Base-by-base conservation (phyloP, 371 early-diverging fungal genomes). In the Mucor irregularis region DNA sequence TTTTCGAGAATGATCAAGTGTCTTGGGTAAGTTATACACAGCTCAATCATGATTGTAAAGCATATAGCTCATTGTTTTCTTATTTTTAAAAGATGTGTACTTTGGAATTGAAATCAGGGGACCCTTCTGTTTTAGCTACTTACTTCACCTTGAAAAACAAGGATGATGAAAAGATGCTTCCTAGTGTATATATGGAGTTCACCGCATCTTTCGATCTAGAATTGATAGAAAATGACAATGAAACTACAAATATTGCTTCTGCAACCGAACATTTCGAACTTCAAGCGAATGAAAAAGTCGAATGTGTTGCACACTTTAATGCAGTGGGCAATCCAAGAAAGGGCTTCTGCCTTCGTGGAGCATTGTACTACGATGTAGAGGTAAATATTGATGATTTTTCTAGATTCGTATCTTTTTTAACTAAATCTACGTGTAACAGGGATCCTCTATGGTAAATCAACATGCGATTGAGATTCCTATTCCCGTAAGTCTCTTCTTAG, bases 401-500 rank as follows among this genome's bases (percentile, higher is more conserved):
- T 10, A 16, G n/a, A 48, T 33, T 48, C 21, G 29, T n/a, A 26
- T 56, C 5, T 34, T 26, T 35, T 6, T 14, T 22, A 33, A 31
- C 29, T 24, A 47, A 13, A 29, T 51, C 5, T 31, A 24, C 6
- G 19, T 54, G 33, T 10, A 42, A 22, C 14, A 74, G 74, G 66
- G 55, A 14, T 68, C 65, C 0, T 64, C 62, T 26, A 29, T 31
- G 24, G 22, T 72, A 2, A 33, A 66, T 22, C 72, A 70, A 58
- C 24, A 45, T 43, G 21, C 56, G 13, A 40, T 71, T 16, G 73
- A 76, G 31, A 61, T 73, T 7, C 61, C 65, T 26, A 66, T 88
- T 11, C 78, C 82, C 9, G 69, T 76, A 0, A 76, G 78, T 45
- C 52, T 77, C 13, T 83, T 86, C 47, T 68, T 88, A 62, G 37